Evolutionary conservation across 2,329 filamentous ascomycete species (phyloP), one percentile per base, ranked within the genome.

Genomic region (Graphilbum sp.): DNA sequence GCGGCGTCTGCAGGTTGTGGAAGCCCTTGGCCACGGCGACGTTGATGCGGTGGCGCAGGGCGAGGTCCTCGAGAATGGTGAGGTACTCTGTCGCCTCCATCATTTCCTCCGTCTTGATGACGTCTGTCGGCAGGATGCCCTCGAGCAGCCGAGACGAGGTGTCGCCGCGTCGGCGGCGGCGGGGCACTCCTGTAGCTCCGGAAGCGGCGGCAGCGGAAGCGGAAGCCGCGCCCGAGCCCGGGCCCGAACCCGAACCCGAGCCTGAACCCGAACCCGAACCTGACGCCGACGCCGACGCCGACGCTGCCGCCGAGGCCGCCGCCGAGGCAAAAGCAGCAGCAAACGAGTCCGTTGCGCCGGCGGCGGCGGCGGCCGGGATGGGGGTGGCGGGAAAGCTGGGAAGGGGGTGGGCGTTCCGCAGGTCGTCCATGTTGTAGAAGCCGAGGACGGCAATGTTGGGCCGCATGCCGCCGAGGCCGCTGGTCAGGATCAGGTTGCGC

Each of bases 1-100:
- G 64, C 1, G 85, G 85, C 0, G 84, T 70, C 50, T 90, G 80
- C 2, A 93, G 61, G 2, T 72, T 59, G 37, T 84, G 74, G 45
- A 92, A 93, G 0, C 83, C 84, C 51, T 82, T 84, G 0, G 80
- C 85, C 30, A 93, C 68, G 2, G 83, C 85, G 20, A 92, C 82
- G 49, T 93, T 93, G 41, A 90, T 76, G 38, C 82, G 79, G 42
- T 88, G 66, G 24, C 76, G 72, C 25, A 90, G 64, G 1, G 88
- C 66, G 16, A 93, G 62, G 45, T 93, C 85, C 52, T 92, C 85
- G 2, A 93, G 59, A 18, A 90, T 78, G 1, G 82, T 87, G 39
- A 92, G 69, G 51, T 93, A 93, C 46, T 72, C 81, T 29, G 71
- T 75, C 1, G 75, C 71, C 11, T 68, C 74, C 57, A 86, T 78